Evolutionary conservation across 495 filamentous ascomycete genomes (phyloP).

Genomic region (Penicillium goetzii): DNA sequence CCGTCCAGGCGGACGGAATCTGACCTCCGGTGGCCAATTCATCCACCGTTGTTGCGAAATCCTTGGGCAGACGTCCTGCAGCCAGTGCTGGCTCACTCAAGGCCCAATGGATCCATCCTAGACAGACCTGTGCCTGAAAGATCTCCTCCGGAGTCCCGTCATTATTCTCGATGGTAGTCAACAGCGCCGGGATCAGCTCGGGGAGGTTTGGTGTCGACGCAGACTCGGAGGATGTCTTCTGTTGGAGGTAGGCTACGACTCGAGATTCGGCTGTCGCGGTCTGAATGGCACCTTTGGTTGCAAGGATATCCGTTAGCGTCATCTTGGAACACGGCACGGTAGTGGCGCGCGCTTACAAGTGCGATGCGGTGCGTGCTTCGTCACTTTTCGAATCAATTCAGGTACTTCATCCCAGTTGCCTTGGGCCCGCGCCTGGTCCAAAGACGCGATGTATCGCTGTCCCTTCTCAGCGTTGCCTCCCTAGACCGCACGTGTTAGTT

Average conservation of each 20-base stretch:
- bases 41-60: conserved; percentile 56
- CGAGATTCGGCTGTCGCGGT: conserved; percentile 73
- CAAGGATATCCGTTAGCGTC: conserved; percentile 21
- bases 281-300: conserved; percentile 66
- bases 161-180: conserved; percentile 68
- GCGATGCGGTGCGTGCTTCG: conserved; percentile 87
- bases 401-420: conserved; percentile 88
- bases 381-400: conserved; percentile 86
- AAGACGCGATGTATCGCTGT: conserved; percentile 72
- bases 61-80: conserved; percentile 62
- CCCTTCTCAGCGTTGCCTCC: conserved; percentile 67
- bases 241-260: conserved; percentile 56
- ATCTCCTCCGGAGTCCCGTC: conserved; percentile 64
- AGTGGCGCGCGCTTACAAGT: conserved; percentile 61
- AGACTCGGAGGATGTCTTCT: conserved; percentile 42
- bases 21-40: conserved; percentile 50
- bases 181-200: conserved; percentile 60
- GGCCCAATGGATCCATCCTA: conserved; percentile 82
- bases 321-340: conserved; percentile 17
- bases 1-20: conserved; percentile 68
- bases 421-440: conserved; percentile 85
- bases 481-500: conserved; percentile 40
- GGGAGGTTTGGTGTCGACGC: conserved; percentile 57
- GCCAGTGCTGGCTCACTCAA: conserved; percentile 68
- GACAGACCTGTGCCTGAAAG: conserved; percentile 77